These are phyloP conservation scores for Rubus parviflorus DNA, from an alignment of 306 rosid genomes.

Conservation along the genomic window DNA sequence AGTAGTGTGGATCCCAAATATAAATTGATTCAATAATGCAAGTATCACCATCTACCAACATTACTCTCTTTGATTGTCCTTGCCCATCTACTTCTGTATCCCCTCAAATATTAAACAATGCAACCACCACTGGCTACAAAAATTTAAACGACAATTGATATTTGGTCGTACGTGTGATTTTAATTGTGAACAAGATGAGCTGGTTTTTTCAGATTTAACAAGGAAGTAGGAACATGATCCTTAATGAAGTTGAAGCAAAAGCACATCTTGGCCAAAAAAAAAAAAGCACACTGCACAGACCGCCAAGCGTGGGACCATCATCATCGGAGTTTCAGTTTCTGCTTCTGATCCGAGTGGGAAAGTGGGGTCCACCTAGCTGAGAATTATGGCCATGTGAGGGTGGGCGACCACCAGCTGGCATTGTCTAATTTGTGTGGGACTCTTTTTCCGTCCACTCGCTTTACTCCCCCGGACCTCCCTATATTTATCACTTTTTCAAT, in stretches of 20 bases:
- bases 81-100: not conserved
- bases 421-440: conserved; percentile 43
- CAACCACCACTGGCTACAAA: not conserved
- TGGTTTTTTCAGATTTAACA: too few relatives aligned
- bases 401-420: conserved; percentile 64
- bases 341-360: not conserved
- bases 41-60: conserved; percentile 4
- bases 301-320: conserved; percentile 29
- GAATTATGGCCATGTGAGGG: conserved; percentile 47
- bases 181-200: too few relatives aligned
- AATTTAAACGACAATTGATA: not conserved
- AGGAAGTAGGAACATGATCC: too few relatives aligned
- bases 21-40: not conserved
- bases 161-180: too few relatives aligned
- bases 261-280: too few relatives aligned
- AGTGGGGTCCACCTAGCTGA: conserved; percentile 25
- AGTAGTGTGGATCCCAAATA: not conserved
- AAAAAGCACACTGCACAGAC: too few relatives aligned
- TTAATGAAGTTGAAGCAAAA: too few relatives aligned
- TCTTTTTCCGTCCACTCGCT: conserved; percentile 15
- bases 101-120: not conserved
- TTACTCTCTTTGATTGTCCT: not conserved
- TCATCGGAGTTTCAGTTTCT: not conserved
- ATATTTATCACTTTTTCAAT: not conserved
- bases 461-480: conserved; percentile 11